A percentile compares a stretch with the other conserved stretches of the same genome.
phyloP scores from a whole-genome alignment of 495 filamentous ascomycete species.

The Hyaloscypha hepaticicola region DNA sequence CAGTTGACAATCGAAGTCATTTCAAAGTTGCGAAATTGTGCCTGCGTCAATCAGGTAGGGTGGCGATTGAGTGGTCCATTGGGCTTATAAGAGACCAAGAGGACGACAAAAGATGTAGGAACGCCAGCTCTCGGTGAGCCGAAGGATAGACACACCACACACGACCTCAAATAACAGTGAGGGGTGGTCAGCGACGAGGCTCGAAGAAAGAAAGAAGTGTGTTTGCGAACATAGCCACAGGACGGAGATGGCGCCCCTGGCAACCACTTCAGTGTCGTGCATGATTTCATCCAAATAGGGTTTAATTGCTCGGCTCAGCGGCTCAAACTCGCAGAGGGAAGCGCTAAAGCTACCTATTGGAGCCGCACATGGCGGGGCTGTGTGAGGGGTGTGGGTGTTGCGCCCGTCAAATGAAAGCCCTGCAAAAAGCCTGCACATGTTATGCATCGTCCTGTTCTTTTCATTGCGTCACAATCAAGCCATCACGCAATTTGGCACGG shows the following conservation, averaged over 20 bases:
- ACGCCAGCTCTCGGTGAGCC: background rate
- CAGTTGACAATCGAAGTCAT: background rate
- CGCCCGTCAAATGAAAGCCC: background rate
- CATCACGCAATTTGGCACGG: background rate
- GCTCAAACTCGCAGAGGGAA: background rate
- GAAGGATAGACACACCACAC: background rate
- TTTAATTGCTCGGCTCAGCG: background rate
- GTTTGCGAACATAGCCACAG: background rate
- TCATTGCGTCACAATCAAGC: background rate
- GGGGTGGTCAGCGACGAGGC: constrained; percentile 2
- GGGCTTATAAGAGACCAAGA: constrained; percentile 3
- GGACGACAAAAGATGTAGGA: background rate
- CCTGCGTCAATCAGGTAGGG: background rate
- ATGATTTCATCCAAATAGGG: background rate
- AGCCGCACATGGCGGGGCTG: background rate
- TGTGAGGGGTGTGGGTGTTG: background rate
- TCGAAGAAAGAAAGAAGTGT: background rate
- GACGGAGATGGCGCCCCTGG: too few species aligned
- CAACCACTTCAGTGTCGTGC: background rate
- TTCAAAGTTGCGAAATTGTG: background rate
- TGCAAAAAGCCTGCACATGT: background rate
- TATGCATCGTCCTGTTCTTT: background rate
- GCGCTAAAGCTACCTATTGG: background rate
- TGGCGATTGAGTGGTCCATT: background rate
- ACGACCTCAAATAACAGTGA: background rate